Evolutionary conservation across 805 yeast species (phyloP).

Genomic region (Nakazawaea pomicola): DNA sequence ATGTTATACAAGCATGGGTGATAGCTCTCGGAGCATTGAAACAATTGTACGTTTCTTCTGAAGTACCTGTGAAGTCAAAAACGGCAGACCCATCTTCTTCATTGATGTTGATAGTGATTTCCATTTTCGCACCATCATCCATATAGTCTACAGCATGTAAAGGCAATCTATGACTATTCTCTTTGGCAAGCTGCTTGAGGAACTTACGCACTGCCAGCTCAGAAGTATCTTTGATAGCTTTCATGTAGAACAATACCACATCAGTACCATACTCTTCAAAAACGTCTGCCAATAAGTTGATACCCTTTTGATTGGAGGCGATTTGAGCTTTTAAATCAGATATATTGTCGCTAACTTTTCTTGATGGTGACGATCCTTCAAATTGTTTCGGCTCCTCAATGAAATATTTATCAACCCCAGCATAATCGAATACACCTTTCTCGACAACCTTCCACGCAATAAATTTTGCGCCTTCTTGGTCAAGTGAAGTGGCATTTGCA

Average conservation of each 20-base stretch:
- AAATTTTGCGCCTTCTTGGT: conserved; percentile 53
- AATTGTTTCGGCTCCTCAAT: conserved; percentile 43
- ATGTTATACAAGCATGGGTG: conserved; percentile 47
- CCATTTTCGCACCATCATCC: conserved; percentile 53
- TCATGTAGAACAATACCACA: conserved; percentile 36
- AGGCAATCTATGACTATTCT: conserved; percentile 26
- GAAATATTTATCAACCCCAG: conserved; percentile 39
- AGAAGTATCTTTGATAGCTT: conserved; percentile 34
- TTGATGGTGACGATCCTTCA: conserved; percentile 47
- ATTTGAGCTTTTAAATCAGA: conserved; percentile 37
- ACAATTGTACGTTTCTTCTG: conserved; percentile 46
- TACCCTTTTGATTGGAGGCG: conserved; percentile 43
- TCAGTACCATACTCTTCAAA: conserved; percentile 33
- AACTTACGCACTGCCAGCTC: conserved; percentile 31
- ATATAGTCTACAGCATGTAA: conserved; percentile 40
- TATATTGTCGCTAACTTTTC: conserved; percentile 49
- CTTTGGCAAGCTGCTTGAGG: conserved; percentile 30
- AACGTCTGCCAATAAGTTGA: conserved; percentile 31
- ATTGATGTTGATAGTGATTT: conserved; percentile 35
- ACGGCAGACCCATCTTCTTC: conserved; percentile 36
- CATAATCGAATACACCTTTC: conserved; percentile 48
- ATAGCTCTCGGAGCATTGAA: conserved; percentile 53
- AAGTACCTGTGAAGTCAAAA: conserved; percentile 50
- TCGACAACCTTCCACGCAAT: conserved; percentile 46
- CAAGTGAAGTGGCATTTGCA: conserved; percentile 46